Conservation (phyloP, 2,329 filamentous ascomycete genomes). For the Orbilia blumenaviensis region DNA sequence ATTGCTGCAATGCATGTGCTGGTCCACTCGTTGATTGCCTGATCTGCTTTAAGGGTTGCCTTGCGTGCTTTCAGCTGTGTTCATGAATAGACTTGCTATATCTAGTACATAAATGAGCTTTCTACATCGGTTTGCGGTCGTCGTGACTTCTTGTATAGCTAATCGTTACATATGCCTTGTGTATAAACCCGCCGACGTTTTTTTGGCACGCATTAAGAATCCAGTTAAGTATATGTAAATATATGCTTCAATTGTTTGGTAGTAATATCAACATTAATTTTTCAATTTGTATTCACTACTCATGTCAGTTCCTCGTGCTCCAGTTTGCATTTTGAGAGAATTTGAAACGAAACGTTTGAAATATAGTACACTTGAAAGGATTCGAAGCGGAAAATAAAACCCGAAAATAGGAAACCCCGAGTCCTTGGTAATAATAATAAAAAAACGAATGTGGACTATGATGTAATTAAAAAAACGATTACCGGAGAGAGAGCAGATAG, state of each 20-base stretch:
- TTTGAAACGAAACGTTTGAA: constrained; percentile 25
- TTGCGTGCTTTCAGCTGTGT: constrained; percentile 10
- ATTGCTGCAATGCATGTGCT: constrained; percentile 14
- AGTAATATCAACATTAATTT: background rate
- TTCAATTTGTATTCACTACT: constrained; percentile 5
- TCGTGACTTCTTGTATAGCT: too few relatives aligned
- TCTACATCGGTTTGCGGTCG: too few relatives aligned
- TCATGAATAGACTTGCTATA: background rate
- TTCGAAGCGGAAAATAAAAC: constrained; percentile 7
- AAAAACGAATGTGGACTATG: constrained; percentile 43
- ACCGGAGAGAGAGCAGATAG: constrained; percentile 4
- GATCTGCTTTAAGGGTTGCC: background rate
- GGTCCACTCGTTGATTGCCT: constrained; percentile 9
- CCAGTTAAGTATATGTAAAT: too few relatives aligned
- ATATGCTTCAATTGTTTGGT: too few relatives aligned
- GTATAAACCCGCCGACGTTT: too few relatives aligned
- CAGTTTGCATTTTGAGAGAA: constrained; percentile 32
- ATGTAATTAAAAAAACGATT: constrained; percentile 42
- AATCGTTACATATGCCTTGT: too few relatives aligned
- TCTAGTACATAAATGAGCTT: too few relatives aligned
- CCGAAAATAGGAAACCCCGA: constrained; percentile 23
- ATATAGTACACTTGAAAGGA: constrained; percentile 50
- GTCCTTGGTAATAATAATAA: constrained; percentile 24
- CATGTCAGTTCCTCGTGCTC: constrained; percentile 24
- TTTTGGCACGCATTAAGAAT: too few relatives aligned